These are phyloP conservation scores for Mariannaea elegans DNA, from an alignment of 2,329 filamentous ascomycete genomes.

Conservation along the genomic window DNA sequence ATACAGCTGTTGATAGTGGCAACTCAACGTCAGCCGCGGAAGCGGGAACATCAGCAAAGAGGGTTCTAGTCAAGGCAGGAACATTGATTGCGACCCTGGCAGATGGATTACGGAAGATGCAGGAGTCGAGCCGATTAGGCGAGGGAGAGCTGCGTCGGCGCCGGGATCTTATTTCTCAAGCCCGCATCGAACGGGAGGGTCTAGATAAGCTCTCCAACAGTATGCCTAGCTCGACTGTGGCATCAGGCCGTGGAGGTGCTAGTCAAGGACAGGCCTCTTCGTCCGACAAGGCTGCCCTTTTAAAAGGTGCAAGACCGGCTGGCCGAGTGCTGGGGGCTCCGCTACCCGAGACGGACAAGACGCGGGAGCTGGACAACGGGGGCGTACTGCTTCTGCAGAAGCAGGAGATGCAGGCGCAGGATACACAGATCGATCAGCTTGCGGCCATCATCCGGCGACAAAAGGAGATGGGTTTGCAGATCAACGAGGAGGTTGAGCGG, in stretches of 20 bases:
- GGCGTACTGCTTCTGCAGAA: constrained; percentile 79
- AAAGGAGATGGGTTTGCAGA: constrained; percentile 80
- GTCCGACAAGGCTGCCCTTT: constrained; percentile 60
- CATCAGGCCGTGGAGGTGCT: constrained; percentile 51
- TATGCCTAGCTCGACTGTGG: constrained; percentile 46
- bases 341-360: constrained; percentile 77
- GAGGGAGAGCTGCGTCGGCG: constrained; percentile 79
- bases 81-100: constrained; percentile 70
- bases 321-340: constrained; percentile 78
- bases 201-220: constrained; percentile 76
- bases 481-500: constrained; percentile 76
- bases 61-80: constrained; percentile 73
- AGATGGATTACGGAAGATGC: constrained; percentile 69
- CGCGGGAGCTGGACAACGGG: constrained; percentile 78
- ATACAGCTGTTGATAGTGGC: constrained; percentile 56
- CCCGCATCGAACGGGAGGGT: constrained; percentile 77
- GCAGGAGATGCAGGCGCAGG: constrained; percentile 78
- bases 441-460: constrained; percentile 75
- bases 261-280: constrained; percentile 59
- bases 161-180: constrained; percentile 74
- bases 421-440: constrained; percentile 74
- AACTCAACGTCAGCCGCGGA: constrained; percentile 61
- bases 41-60: constrained; percentile 78
- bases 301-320: constrained; percentile 50
- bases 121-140: constrained; percentile 66